These are phyloP conservation scores for Cyclocybe cylindracea DNA, from an alignment of 768 basidiomycete genomes.

Conservation along the genomic window DNA sequence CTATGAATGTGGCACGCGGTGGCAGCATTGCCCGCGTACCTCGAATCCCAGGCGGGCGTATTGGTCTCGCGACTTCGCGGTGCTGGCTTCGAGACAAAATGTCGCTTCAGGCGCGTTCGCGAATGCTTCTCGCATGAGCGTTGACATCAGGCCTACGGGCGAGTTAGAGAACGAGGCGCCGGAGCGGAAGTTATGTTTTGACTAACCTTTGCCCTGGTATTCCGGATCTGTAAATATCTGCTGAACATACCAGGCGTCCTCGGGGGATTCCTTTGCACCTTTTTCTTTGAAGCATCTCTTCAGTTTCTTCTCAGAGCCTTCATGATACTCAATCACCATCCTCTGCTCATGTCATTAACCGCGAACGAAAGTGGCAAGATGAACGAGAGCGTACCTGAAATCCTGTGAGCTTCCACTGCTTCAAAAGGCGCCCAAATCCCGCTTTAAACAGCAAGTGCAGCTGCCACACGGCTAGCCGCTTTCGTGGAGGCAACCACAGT, in stretches of 20 bases:
- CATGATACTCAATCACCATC: conserved; percentile 22
- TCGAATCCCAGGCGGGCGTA: conserved; percentile 32
- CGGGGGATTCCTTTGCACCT: conserved; percentile 14
- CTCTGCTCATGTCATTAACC: conserved; percentile 11
- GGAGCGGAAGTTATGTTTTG: background rate
- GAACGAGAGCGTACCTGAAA: conserved; percentile 15
- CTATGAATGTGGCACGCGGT: background rate
- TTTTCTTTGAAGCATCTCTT: conserved; percentile 17
- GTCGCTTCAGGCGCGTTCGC: conserved; percentile 19
- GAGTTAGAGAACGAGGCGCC: background rate
- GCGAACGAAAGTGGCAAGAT: background rate
- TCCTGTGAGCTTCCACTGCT: conserved; percentile 18
- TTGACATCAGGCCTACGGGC: conserved; percentile 25
- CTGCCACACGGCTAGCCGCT: conserved; percentile 22
- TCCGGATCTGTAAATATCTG: conserved; percentile 26
- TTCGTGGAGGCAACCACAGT: conserved; percentile 27
- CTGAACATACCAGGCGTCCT: conserved; percentile 31
- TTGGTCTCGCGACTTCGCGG: conserved; percentile 25
- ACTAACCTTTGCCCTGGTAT: conserved; percentile 28
- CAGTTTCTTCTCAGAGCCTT: conserved; percentile 14
- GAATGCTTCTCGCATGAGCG: conserved; percentile 28
- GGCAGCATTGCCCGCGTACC: conserved; percentile 11
- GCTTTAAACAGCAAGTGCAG: conserved; percentile 16
- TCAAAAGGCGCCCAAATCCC: conserved; percentile 18
- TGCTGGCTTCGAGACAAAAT: conserved; percentile 29